Evolutionary conservation across 306 rosid genomes (phyloP), one percentile per base, ranked within the genome.

Genomic region (Lagenaria siceraria): DNA sequence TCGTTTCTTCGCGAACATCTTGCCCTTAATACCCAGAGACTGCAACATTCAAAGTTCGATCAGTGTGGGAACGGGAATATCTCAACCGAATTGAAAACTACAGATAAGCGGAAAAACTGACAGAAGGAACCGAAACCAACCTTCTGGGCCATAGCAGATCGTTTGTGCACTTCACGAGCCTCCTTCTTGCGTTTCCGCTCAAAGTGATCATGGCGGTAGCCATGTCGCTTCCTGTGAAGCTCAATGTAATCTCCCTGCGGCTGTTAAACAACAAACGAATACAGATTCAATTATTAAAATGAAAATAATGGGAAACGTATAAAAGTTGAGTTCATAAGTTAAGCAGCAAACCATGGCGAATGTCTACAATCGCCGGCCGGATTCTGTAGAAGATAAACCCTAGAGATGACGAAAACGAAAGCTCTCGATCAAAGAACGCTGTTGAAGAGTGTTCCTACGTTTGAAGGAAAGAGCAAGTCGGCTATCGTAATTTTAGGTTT

Each of bases 211-310:
- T 78, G 88, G 27, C 93, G 95, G 73, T 89, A 85, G 62, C 99
- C 99, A 95, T 90, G 61, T 40, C 97, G 89, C 84, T 88, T 92
- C 88, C 89, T 78, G 81, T 88, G 96, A 78, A 92, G 97, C 10
- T 95, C 99, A 35, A 95, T 92, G 84, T 95, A 90, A 86, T 95
- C 99, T 76, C 97, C 97, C 89, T 95, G 99, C 60, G 99, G 99
- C 99, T 95, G 73, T 66, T 38, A n/a, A n/a, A 15, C 24, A 13
- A 73, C 19, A 73, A 31, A 73, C 17, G 18, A 71, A 48, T 6
- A 9, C 27, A 2, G 9, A 19, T 49, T 17, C 77, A 19, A 19
- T 25, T 27, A 51, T 19, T 73, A 10, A 31, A 51, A 4, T 36
- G 27, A 10, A 11, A 51, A 10, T 29, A 19, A 4, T 17, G 19